Evolutionary conservation across 331 rosid genomes (phyloP), one percentile per base, ranked within the genome.

Genomic region (Arachis monticola): DNA sequence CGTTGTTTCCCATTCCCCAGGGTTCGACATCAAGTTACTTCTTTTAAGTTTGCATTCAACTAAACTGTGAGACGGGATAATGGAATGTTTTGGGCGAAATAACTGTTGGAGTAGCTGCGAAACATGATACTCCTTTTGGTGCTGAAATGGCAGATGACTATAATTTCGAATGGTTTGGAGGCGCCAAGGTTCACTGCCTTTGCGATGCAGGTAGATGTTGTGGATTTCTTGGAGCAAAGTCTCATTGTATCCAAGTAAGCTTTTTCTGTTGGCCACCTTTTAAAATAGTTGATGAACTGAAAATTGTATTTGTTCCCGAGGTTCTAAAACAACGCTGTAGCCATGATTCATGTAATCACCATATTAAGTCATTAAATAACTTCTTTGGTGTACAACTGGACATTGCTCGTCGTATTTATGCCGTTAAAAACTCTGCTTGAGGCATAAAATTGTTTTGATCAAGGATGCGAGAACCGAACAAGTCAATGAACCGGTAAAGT

Each of bases 131-230:
- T 83, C 73, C 87, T 68, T 80, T 77, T 46, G 99, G 99, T 85
- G 77, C 88, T 30, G 99, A 94, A 76, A 77, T 94, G 86, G 90
- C 93, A 77, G 91, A 94, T 80, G 87, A 94, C 87, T 94, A 94
- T 86, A 94, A 94, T 79, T 94, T 94, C 73, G 96, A 94, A 82
- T 94, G 99, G 99, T 94, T 84, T 77, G 99, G 99, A 3, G 99
- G 99, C 65, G 88, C 92, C 47, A 94, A 94, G 87, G 97, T 94
- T 59, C 96, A 96, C 47, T 94, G 97, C 88, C 96, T 88, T 55
- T 94, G 99, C 85, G 99, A 97, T 78, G 96, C 97, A 41, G 48
- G 77, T 64, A 90, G 81, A 80, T 94, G 97, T 75, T 90, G 93
- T 10, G 99, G 95, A 83, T 94, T 94, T 73, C 99, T 94, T 79